Evolutionary conservation across 176 grass and related monocot species (phyloP).

Genomic region (Oryza punctata): DNA sequence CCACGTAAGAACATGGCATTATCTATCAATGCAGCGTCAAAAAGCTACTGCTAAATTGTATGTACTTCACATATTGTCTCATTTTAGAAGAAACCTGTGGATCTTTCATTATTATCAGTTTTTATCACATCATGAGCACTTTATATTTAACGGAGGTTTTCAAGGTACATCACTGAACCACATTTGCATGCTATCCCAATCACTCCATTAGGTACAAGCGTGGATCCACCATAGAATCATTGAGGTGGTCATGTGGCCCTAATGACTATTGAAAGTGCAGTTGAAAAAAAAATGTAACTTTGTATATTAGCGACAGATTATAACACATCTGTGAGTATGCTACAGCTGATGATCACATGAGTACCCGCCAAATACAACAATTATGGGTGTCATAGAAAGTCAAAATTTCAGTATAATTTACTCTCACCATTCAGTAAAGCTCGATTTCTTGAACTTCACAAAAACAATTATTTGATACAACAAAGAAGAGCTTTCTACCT

Average conservation of each 20-base stretch:
- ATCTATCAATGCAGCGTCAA: no score
- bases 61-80: not conserved
- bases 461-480: not conserved
- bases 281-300: no score
- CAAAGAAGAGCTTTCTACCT: constrained; percentile 51
- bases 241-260: no score
- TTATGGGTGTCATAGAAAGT: not conserved
- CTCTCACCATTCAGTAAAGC: not conserved
- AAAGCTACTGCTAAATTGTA: no score
- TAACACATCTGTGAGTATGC: not conserved
- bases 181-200: constrained; percentile 14
- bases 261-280: no score
- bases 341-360: not conserved
- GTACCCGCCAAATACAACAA: not conserved
- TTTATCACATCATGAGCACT: not conserved
- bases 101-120: not conserved
- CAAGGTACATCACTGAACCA: not conserved
- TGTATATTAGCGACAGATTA: not conserved
- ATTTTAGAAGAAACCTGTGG: constrained; percentile 11
- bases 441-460: not conserved
- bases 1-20: not conserved
- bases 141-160: not conserved
- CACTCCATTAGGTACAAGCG: not conserved
- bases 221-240: no score
- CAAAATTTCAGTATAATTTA: constrained; percentile 10